Evolutionary conservation across 345 rosid species (phyloP).

Genomic region (Salix brachista): DNA sequence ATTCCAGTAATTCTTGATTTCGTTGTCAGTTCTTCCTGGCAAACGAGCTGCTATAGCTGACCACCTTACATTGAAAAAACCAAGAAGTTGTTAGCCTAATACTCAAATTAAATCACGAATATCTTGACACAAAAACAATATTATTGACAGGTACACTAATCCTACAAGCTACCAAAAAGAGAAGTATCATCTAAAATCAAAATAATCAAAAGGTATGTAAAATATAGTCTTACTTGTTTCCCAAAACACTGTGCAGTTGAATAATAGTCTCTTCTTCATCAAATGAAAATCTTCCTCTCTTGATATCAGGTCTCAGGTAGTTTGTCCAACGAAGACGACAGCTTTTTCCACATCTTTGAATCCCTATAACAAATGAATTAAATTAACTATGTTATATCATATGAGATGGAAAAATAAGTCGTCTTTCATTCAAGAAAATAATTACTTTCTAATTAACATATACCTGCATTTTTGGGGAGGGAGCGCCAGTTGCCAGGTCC

Average conservation of each 20-base stretch:
- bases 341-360: constrained; percentile 94
- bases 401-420: background rate
- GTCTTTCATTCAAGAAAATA: background rate
- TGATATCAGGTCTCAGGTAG: constrained; percentile 88
- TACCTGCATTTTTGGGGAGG: constrained; percentile 36
- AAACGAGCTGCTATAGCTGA: constrained; percentile 95
- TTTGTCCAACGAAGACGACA: constrained; percentile 98
- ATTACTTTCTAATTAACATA: background rate
- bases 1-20: constrained; percentile 95
- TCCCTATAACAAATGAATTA: constrained; percentile 38
- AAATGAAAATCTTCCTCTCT: constrained; percentile 85
- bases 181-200: background rate
- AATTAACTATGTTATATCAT: background rate
- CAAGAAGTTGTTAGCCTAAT: background rate
- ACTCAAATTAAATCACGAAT: background rate
- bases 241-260: constrained; percentile 74
- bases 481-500: constrained; percentile 34
- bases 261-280: constrained; percentile 96
- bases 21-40: constrained; percentile 96
- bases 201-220: background rate
- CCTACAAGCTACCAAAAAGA: background rate
- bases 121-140: background rate
- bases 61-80: constrained; percentile 55
- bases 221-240: constrained; percentile 62
- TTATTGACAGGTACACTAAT: background rate